These are phyloP conservation scores for Cytidiella melzeri DNA, from an alignment of 768 basidiomycete species.

Conservation along the genomic window DNA sequence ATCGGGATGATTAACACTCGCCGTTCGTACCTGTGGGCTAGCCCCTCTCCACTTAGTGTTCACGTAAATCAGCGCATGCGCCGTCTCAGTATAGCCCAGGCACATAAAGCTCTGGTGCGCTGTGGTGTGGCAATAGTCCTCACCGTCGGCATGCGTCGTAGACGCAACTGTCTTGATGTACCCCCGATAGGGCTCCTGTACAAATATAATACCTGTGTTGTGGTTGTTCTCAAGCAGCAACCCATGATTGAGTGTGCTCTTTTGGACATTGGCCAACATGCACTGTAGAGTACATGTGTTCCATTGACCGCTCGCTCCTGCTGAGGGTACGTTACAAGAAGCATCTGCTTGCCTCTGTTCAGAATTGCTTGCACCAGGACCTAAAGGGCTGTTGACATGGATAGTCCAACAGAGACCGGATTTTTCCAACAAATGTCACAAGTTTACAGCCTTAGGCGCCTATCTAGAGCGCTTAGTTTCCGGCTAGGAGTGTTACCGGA, in stretches of 20 bases:
- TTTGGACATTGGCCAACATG: conserved; percentile 7
- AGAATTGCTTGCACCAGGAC: too few relatives aligned
- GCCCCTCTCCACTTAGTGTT: background rate
- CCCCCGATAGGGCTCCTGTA: conserved; percentile 10
- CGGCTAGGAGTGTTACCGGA: too few relatives aligned
- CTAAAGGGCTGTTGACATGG: too few relatives aligned
- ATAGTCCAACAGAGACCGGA: too few relatives aligned
- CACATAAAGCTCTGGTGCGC: background rate
- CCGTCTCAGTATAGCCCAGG: background rate
- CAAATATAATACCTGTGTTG: conserved; percentile 5
- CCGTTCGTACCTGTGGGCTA: background rate
- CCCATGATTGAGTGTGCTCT: too few relatives aligned
- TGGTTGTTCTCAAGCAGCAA: conserved; percentile 1
- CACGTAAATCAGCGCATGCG: conserved; percentile 4
- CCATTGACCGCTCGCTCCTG: too few relatives aligned
- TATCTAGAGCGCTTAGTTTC: too few relatives aligned
- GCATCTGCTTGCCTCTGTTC: too few relatives aligned
- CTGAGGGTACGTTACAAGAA: too few relatives aligned
- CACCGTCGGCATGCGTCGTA: conserved; percentile 3
- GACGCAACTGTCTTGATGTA: too few relatives aligned
- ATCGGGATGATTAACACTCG: conserved; percentile 1
- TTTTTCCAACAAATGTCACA: too few relatives aligned
- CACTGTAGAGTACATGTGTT: background rate
- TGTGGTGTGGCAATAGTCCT: conserved; percentile 1
- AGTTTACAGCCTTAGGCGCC: too few relatives aligned